Percentiles rank a stretch among this genome's conserved stretches.
phyloP scores from a whole-genome alignment of 2,329 filamentous ascomycete species.

The Xylariaceae sp. region DNA sequence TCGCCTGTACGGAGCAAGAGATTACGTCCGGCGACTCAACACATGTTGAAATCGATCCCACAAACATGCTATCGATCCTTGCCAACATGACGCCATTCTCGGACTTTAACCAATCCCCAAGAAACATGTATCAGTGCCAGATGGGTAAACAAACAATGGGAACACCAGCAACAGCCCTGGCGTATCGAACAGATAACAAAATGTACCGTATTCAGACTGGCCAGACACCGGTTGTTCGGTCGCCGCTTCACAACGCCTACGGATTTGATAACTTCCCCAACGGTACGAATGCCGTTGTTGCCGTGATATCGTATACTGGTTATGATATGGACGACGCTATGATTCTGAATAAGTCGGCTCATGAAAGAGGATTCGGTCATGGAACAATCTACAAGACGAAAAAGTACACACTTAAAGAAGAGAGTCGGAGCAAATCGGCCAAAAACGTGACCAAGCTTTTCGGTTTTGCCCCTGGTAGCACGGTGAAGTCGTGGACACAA shows the following conservation, averaged over 20 bases:
- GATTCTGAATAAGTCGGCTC: conserved; percentile 96
- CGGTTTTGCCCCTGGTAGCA: conserved; percentile 76
- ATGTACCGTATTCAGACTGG: conserved; percentile 90
- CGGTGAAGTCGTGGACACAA: conserved; percentile 65
- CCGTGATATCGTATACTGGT: conserved; percentile 96
- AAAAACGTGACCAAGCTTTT: conserved; percentile 76
- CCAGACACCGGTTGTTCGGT: conserved; percentile 87
- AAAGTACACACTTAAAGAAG: conserved; percentile 79
- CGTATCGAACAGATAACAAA: conserved; percentile 94
- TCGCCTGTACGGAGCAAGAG: conserved; percentile 84
- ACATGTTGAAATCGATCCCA: conserved; percentile 90
- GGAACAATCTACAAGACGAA: conserved; percentile 98
- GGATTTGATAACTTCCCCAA: conserved; percentile 98
- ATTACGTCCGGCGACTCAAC: conserved; percentile 83
- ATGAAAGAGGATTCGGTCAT: conserved; percentile 92
- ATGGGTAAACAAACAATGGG: conserved; percentile 99
- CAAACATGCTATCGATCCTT: conserved; percentile 93
- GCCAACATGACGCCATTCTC: conserved; percentile 99
- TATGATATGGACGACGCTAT: conserved; percentile 99
- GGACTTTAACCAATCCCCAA: conserved; percentile 94
- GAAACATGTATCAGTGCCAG: conserved; percentile 99
- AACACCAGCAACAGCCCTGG: conserved; percentile 78
- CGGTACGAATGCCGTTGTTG: conserved; percentile 89
- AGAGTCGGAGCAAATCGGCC: conserved; percentile 59
- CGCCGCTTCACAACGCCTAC: conserved; percentile 91